These are phyloP conservation scores for Noccaea caerulescens DNA, from an alignment of 345 rosid genomes.

Conservation along the genomic window DNA sequence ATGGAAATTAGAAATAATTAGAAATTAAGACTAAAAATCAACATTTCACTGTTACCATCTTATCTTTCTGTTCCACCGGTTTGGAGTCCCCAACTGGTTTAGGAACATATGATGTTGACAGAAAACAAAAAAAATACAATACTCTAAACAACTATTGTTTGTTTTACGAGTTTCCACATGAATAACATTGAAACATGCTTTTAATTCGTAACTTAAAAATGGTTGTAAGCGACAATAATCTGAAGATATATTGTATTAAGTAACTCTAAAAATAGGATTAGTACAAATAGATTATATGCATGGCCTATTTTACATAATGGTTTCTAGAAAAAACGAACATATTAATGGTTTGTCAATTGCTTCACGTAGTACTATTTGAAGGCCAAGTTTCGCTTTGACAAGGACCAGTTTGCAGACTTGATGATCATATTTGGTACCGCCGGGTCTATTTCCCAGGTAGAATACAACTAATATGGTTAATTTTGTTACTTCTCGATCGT, in stretches of 20 bases:
- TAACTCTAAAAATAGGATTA: no score
- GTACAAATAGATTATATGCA: background rate
- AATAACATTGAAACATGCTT: background rate
- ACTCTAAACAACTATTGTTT: background rate
- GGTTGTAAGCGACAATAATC: background rate
- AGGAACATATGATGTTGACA: no score
- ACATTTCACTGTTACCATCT: no score
- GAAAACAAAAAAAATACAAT: no score
- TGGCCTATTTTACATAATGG: background rate
- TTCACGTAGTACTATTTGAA: slow-evolving; percentile 75
- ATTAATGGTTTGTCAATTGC: background rate
- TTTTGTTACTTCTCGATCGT: background rate
- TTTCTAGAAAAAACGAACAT: background rate
- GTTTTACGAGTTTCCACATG: background rate
- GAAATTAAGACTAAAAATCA: background rate
- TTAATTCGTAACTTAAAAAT: background rate
- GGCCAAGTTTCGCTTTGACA: slow-evolving; percentile 83
- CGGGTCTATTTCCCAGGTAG: slow-evolving; percentile 88
- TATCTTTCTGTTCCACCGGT: no score
- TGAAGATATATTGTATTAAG: background rate
- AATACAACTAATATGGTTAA: background rate
- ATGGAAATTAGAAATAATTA: background rate
- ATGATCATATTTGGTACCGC: slow-evolving; percentile 83
- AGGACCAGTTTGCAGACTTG: slow-evolving; percentile 87
- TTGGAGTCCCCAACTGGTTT: no score